Conservation (phyloP, 2,329 filamentous ascomycete species). For the Truncatella angustata region DNA sequence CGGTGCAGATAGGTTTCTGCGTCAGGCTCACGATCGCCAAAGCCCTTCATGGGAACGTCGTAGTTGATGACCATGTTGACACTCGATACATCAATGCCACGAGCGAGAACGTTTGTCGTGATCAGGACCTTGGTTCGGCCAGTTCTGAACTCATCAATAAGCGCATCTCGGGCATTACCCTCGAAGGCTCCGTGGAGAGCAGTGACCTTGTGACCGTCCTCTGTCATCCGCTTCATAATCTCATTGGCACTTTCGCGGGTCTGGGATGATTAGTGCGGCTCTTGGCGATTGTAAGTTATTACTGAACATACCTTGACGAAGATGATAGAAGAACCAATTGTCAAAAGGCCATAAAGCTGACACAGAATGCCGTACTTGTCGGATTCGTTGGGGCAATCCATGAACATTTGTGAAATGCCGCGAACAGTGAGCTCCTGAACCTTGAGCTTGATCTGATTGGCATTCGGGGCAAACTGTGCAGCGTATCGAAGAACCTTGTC, state of each 20-base stretch:
- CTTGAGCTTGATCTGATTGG: constrained; percentile 83
- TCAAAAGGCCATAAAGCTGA: constrained; percentile 94
- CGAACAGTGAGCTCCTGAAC: constrained; percentile 93
- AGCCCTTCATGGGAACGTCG: constrained; percentile 74
- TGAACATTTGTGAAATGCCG: constrained; percentile 96
- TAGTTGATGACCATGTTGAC: constrained; percentile 99
- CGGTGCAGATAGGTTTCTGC: constrained; percentile 96
- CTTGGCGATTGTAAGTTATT: background rate
- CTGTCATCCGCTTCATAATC: constrained; percentile 82
- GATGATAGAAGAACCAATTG: constrained; percentile 95
- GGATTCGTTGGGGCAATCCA: constrained; percentile 80
- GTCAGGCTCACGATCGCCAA: constrained; percentile 79
- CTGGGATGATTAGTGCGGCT: constrained; percentile 45
- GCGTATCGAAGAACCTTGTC: constrained; percentile 83
- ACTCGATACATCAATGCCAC: constrained; percentile 86
- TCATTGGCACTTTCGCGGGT: constrained; percentile 81
- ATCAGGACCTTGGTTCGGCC: constrained; percentile 94
- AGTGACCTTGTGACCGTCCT: constrained; percentile 88
- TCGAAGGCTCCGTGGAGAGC: constrained; percentile 88
- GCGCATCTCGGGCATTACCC: constrained; percentile 74
- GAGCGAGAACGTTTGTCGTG: constrained; percentile 93
- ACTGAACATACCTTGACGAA: constrained; percentile 74
- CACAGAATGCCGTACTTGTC: constrained; percentile 88
- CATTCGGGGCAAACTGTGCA: constrained; percentile 76
- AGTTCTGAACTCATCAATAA: constrained; percentile 82